Evolutionary conservation across 2,329 filamentous ascomycete species (phyloP).

Genomic region (Microdochium trichocladiopsis): DNA sequence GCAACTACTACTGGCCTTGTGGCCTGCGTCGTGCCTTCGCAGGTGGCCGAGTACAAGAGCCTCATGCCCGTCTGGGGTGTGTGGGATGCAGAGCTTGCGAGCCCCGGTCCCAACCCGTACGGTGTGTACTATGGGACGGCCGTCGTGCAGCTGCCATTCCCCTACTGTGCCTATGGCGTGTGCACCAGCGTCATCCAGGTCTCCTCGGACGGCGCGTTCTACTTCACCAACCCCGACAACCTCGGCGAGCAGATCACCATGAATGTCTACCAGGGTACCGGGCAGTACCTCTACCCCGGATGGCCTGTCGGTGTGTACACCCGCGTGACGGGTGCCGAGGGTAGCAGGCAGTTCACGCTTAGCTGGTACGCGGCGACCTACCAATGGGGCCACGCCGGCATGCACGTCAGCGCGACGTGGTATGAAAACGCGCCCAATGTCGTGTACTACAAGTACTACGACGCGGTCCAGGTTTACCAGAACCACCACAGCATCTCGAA

Average conservation of each 20-base stretch:
- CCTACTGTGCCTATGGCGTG: neutral
- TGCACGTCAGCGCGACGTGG: neutral
- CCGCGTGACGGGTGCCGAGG: neutral
- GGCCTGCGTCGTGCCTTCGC: neutral
- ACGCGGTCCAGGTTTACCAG: neutral
- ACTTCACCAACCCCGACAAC: neutral
- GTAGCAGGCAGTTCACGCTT: neutral
- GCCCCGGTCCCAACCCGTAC: neutral
- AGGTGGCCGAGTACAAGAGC: conserved; percentile 30
- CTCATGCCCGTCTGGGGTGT: conserved; percentile 28
- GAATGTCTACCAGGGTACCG: neutral
- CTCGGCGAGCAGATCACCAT: neutral
- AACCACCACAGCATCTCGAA: neutral
- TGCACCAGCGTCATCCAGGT: neutral
- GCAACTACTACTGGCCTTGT: neutral
- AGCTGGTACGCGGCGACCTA: neutral
- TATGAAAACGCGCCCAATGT: neutral
- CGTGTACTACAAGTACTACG: neutral
- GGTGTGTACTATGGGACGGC: neutral
- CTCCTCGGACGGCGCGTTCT: neutral
- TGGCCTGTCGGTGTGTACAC: neutral
- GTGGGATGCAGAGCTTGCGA: conserved; percentile 19
- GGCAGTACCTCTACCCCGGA: neutral
- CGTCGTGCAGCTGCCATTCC: neutral
- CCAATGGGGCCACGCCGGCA: neutral